These are phyloP conservation scores for Lipomyces yamanashiensis DNA, from an alignment of 805 yeast genomes.

Conservation along the genomic window DNA sequence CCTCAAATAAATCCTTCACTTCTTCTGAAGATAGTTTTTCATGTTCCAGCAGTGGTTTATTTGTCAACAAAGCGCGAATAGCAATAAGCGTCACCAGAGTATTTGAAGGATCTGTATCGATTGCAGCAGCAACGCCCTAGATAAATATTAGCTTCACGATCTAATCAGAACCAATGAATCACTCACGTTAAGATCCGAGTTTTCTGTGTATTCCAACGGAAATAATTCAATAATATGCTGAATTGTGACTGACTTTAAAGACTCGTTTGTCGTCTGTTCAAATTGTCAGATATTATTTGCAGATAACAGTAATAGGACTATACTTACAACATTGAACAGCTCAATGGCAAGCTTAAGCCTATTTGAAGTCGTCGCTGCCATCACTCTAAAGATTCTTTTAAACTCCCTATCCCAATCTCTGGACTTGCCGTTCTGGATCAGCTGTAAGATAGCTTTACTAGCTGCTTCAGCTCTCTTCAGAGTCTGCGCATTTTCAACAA, in stretches of 20 bases:
- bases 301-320: background rate
- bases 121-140: background rate
- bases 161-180: background rate
- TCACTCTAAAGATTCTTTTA: background rate
- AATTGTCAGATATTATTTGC: background rate
- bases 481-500: background rate
- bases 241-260: background rate
- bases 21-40: background rate
- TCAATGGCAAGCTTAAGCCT: background rate
- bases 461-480: background rate
- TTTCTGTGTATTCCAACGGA: background rate
- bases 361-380: background rate
- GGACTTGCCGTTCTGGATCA: background rate
- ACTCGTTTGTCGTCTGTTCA: background rate
- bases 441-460: background rate
- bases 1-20: background rate
- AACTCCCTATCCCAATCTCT: background rate
- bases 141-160: background rate
- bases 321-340: slow-evolving; percentile 2
- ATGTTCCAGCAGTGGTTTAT: background rate
- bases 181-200: background rate
- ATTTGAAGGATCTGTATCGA: slow-evolving; percentile 2
- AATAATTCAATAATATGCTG: background rate
- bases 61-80: slow-evolving; percentile 2
- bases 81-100: background rate